phyloP scores from a whole-genome alignment of 768 basidiomycete species.

The Lactarius deliciosus region DNA sequence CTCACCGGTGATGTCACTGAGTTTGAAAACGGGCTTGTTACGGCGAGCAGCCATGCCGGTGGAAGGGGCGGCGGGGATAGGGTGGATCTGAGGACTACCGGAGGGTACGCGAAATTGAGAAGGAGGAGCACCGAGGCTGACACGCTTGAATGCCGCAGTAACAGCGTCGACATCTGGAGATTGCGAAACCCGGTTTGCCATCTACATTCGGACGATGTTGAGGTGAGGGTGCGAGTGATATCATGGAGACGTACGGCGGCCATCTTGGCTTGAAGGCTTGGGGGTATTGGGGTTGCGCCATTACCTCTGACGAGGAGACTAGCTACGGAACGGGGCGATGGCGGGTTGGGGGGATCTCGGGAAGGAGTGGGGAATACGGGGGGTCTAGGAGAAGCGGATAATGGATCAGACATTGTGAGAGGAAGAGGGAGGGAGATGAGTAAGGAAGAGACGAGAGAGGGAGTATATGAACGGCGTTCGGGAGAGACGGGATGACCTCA shows the following conservation, averaged over 20 bases:
- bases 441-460: constrained; percentile 3
- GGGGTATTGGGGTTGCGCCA: constrained; percentile 74
- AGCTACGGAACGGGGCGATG: constrained; percentile 35
- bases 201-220: constrained; percentile 38
- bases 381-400: constrained; percentile 27
- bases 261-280: constrained; percentile 90
- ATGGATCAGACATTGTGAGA: constrained; percentile 33
- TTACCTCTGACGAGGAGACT: constrained; percentile 46
- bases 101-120: constrained; percentile 30
- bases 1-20: constrained; percentile 56
- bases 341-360: constrained; percentile 25
- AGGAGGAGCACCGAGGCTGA: constrained; percentile 33
- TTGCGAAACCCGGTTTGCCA: constrained; percentile 44
- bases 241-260: constrained; percentile 59
- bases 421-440: constrained; percentile 26
- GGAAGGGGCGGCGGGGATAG: constrained; percentile 37
- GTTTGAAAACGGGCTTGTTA: constrained; percentile 54
- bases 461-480: constrained; percentile 20
- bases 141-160: constrained; percentile 42
- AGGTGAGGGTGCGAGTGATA: constrained; percentile 24
- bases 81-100: constrained; percentile 39
- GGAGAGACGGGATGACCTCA: constrained; percentile 19
- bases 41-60: constrained; percentile 45
- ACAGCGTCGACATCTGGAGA: constrained; percentile 43
- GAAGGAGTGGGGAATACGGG: constrained; percentile 25